Evolutionary conservation across 78 protist genomes (phyloP).

Genomic region (Monocercomonoides exilis): DNA sequence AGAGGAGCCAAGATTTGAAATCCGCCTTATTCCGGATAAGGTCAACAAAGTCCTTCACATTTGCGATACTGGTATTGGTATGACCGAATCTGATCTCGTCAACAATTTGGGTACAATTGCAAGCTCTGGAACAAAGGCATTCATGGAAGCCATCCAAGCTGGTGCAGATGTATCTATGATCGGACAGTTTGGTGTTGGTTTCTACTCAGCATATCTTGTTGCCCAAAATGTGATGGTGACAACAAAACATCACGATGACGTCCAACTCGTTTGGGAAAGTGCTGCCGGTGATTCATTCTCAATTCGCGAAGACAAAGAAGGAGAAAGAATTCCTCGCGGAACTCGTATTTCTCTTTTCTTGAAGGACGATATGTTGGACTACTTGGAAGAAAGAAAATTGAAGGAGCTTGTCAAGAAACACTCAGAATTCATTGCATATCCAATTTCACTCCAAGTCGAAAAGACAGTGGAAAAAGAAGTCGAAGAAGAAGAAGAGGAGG

Average conservation of each 20-base stretch:
- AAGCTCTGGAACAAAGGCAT: slow-evolving; percentile 69
- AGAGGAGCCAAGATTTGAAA: slow-evolving; percentile 66
- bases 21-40: slow-evolving; percentile 39
- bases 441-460: neutral
- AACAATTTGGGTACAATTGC: slow-evolving; percentile 73
- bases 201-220: too few relatives aligned
- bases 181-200: too few relatives aligned
- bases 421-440: neutral
- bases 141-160: neutral
- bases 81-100: slow-evolving; percentile 33
- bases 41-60: slow-evolving; percentile 15
- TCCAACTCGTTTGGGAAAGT: slow-evolving; percentile 85
- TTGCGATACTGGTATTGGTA: slow-evolving; percentile 42
- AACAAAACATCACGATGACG: slow-evolving; percentile 82
- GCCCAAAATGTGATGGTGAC: slow-evolving; percentile 85
- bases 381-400: too few relatives aligned
- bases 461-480: neutral
- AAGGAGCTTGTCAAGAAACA: neutral
- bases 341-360: slow-evolving; percentile 19
- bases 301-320: too few relatives aligned
- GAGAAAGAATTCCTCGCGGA: slow-evolving; percentile 57
- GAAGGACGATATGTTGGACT: too few relatives aligned
- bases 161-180: slow-evolving; percentile 73
- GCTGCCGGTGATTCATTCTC: slow-evolving; percentile 62
- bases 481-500: too few relatives aligned